These are phyloP conservation scores for Oryza nivara DNA, from an alignment of 176 grass and related monocot genomes.

Conservation along the genomic window DNA sequence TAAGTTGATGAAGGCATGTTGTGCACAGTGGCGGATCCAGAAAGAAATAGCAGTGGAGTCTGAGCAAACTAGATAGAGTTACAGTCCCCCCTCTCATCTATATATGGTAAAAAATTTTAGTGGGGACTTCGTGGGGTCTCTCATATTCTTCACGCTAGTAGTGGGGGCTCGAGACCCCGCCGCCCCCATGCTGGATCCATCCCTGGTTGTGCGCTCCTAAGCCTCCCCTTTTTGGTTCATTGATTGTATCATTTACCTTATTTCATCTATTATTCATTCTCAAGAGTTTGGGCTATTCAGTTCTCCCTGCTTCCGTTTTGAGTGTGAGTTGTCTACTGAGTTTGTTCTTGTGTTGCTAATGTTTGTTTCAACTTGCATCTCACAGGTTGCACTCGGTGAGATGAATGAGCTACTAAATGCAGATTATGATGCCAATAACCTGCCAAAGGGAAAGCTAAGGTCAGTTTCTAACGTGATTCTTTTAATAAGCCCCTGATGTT, in stretches of 20 bases:
- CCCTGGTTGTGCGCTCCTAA: neutral
- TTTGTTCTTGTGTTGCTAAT: conserved; percentile 24
- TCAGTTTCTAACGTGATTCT: conserved; percentile 38
- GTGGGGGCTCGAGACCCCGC: too few species aligned
- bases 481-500: conserved; percentile 2
- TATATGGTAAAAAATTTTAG: too few species aligned
- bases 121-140: too few species aligned
- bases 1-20: neutral
- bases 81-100: too few species aligned
- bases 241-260: conserved; percentile 14
- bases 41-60: too few species aligned
- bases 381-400: conserved; percentile 86
- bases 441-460: conserved; percentile 89
- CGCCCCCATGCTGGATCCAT: too few species aligned
- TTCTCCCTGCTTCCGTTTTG: neutral
- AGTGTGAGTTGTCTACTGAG: neutral
- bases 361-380: conserved; percentile 24
- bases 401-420: conserved; percentile 73
- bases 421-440: conserved; percentile 76
- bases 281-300: neutral
- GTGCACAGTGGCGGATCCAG: neutral
- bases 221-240: conserved; percentile 1
- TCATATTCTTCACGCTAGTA: too few species aligned
- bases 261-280: neutral
- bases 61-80: too few species aligned